phyloP scores from a whole-genome alignment of 208 protist genomes.

The Crithidia fasciculata region DNA sequence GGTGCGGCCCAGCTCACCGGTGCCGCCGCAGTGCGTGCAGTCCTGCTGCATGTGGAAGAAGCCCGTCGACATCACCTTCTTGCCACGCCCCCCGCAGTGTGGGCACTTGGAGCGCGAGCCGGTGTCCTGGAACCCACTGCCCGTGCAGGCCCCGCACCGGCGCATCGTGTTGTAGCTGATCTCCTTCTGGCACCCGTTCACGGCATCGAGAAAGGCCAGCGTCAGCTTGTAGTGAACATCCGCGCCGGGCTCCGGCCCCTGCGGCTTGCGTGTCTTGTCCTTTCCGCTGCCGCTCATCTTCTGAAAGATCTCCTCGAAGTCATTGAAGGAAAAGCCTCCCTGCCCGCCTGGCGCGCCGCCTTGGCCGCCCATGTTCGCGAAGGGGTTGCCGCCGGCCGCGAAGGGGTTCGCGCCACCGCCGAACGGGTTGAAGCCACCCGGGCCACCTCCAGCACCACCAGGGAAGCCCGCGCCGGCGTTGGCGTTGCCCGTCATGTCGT shows the following conservation, averaged over 20 bases:
- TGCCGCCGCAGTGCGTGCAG: conserved; percentile 89
- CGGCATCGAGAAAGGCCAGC: conserved; percentile 83
- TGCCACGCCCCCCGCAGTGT: conserved; percentile 85
- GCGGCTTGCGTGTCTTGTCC: conserved; percentile 85
- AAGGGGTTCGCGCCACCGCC: conserved; percentile 58
- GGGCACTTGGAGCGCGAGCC: conserved; percentile 80
- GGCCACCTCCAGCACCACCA: conserved; percentile 36
- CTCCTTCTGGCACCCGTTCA: conserved; percentile 88
- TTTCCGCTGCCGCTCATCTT: conserved; percentile 85
- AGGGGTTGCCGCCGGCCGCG: conserved; percentile 60
- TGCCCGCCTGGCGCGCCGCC: conserved; percentile 27
- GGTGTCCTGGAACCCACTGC: conserved; percentile 83
- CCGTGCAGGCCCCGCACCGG: conserved; percentile 80
- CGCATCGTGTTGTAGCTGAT: conserved; percentile 92
- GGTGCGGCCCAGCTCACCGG: conserved; percentile 77
- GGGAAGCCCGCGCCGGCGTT: conserved; percentile 67
- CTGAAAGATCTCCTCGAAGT: conserved; percentile 91
- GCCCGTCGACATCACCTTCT: conserved; percentile 91
- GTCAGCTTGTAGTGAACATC: conserved; percentile 90
- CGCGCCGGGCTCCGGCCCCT: conserved; percentile 84
- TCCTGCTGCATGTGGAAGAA: conserved; percentile 94
- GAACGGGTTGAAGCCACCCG: conserved; percentile 59
- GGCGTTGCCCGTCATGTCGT: conserved; percentile 90
- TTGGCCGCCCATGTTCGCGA: conserved; percentile 41
- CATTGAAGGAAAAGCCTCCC: conserved; percentile 83